These are phyloP conservation scores for Saccharomycopsis amapae DNA, from an alignment of 805 yeast species.

Conservation along the genomic window DNA sequence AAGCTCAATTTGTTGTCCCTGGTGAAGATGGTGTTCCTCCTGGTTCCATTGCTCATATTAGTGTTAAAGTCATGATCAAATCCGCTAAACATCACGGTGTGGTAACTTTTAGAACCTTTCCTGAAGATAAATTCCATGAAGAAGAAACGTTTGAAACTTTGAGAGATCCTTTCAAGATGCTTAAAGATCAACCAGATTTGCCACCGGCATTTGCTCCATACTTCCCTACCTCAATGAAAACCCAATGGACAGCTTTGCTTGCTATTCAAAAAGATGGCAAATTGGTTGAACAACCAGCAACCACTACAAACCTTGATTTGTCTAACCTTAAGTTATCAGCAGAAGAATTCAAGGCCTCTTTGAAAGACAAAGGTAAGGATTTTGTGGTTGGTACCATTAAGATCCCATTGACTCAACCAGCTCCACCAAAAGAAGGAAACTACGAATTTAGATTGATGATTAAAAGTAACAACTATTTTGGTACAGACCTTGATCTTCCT, in stretches of 20 bases:
- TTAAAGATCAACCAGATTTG: constrained; percentile 60
- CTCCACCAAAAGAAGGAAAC: constrained; percentile 66
- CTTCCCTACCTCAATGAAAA: constrained; percentile 48
- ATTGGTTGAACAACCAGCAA: constrained; percentile 61
- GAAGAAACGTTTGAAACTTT: constrained; percentile 57
- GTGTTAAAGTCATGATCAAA: constrained; percentile 65
- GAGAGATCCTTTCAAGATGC: constrained; percentile 63
- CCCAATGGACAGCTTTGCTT: constrained; percentile 63
- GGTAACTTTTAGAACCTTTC: constrained; percentile 30
- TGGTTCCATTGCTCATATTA: constrained; percentile 65
- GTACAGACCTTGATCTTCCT: constrained; percentile 70
- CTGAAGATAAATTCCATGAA: constrained; percentile 35
- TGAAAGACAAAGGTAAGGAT: constrained; percentile 29
- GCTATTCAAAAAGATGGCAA: constrained; percentile 72
- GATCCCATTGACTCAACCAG: constrained; percentile 63
- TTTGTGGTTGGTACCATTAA: constrained; percentile 63
- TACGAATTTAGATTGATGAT: constrained; percentile 64
- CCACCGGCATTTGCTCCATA: constrained; percentile 66
- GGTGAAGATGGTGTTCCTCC: constrained; percentile 76
- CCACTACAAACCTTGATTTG: constrained; percentile 44
- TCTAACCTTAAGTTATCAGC: constrained; percentile 48
- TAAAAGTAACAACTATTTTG: constrained; percentile 72
- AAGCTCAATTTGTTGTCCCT: constrained; percentile 74
- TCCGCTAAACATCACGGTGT: constrained; percentile 64
- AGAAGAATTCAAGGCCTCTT: constrained; percentile 36